A percentile compares a stretch with the other conserved stretches of the same genome.
Evolutionary conservation across 2,329 filamentous ascomycete species (phyloP).

Genomic region (Talaromyces islandicus): DNA sequence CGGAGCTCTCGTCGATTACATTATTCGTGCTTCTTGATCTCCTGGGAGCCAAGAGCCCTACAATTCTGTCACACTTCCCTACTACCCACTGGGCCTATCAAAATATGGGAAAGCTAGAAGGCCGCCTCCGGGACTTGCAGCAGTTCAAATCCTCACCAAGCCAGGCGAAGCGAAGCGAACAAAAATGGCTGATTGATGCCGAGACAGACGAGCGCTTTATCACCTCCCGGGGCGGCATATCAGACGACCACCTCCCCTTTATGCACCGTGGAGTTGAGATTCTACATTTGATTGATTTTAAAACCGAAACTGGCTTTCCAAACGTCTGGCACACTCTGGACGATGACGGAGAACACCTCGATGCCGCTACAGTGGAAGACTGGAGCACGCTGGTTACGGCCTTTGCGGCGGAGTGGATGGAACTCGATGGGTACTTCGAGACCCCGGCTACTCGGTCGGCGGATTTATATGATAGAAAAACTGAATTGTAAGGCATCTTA

Average conservation of each 20-base stretch:
- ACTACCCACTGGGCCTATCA: slow-evolving; percentile 92
- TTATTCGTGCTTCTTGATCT: slow-evolving; percentile 91
- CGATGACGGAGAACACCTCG: slow-evolving; percentile 79
- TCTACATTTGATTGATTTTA: slow-evolving; percentile 78
- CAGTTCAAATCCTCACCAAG: slow-evolving; percentile 58
- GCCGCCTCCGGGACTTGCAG: slow-evolving; percentile 61
- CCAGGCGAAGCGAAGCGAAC: slow-evolving; percentile 23
- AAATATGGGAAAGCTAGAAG: slow-evolving; percentile 67
- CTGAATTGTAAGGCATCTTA: slow-evolving; percentile 33
- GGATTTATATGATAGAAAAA: slow-evolving; percentile 20
- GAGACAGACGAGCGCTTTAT: slow-evolving; percentile 50
- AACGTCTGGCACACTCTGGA: slow-evolving; percentile 77
- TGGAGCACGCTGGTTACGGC: slow-evolving; percentile 80
- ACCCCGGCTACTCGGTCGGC: neutral
- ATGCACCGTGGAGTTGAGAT: slow-evolving; percentile 79
- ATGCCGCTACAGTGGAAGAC: slow-evolving; percentile 72
- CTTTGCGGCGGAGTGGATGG: slow-evolving; percentile 90
- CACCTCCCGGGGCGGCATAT: slow-evolving; percentile 47
- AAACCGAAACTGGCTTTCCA: slow-evolving; percentile 56
- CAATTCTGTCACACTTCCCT: slow-evolving; percentile 77
- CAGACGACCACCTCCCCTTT: slow-evolving; percentile 91
- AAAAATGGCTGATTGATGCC: slow-evolving; percentile 60
- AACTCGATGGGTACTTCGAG: slow-evolving; percentile 57
- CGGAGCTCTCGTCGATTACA: slow-evolving; percentile 69
- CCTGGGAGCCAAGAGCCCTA: slow-evolving; percentile 63